Evolutionary conservation across 176 grass and related monocot species (phyloP).

Genomic region (Oryza officinalis): DNA sequence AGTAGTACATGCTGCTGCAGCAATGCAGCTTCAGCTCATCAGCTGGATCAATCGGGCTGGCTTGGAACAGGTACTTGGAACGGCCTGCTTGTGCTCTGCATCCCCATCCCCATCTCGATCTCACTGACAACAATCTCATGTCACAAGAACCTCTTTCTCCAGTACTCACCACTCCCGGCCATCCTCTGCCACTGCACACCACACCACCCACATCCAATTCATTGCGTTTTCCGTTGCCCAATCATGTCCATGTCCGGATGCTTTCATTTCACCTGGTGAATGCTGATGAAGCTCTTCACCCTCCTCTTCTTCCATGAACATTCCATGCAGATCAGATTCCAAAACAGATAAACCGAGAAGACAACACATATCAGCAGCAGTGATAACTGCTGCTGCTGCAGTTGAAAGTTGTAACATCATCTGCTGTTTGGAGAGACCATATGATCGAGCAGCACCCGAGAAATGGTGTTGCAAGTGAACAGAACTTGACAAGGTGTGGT

Average conservation of each 20-base stretch:
- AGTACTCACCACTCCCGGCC: background rate
- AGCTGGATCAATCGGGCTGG: background rate
- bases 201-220: background rate
- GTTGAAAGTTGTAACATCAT: too few relatives aligned
- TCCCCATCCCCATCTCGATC: background rate
- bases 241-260: slow-evolving; percentile 10
- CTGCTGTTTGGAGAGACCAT: background rate
- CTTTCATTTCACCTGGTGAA: too few relatives aligned
- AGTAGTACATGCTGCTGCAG: background rate
- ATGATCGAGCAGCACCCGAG: background rate
- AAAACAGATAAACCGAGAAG: background rate
- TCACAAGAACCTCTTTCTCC: background rate
- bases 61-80: slow-evolving; percentile 26
- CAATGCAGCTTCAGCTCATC: background rate
- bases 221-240: background rate
- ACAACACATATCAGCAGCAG: background rate
- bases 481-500: background rate
- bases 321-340: background rate
- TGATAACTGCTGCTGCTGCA: background rate
- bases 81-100: background rate
- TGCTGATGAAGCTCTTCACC: too few relatives aligned
- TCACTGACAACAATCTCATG: slow-evolving; percentile 27
- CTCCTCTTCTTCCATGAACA: background rate
- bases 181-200: background rate
- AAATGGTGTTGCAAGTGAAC: background rate